Conservation (phyloP, 2,329 filamentous ascomycete species). For the Colletotrichum sidae region DNA sequence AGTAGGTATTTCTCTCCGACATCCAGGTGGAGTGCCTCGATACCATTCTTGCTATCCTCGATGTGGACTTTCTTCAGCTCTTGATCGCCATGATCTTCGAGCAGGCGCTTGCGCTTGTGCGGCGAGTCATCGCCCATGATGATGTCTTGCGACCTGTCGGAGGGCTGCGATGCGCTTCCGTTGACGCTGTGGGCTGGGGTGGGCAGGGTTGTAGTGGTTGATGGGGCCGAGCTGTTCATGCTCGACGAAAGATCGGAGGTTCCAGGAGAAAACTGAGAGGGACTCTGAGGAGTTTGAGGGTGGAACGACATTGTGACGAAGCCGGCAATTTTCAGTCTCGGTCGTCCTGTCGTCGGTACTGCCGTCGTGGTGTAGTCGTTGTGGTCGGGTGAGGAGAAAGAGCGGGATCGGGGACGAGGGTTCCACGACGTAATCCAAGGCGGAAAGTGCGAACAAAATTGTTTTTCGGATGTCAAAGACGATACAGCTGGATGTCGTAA, state of each 20-base stretch:
- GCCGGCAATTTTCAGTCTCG: slow-evolving; percentile 41
- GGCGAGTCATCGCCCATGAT: slow-evolving; percentile 63
- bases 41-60: slow-evolving; percentile 70
- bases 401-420: slow-evolving; percentile 32
- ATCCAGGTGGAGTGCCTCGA: slow-evolving; percentile 74
- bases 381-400: slow-evolving; percentile 44
- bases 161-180: slow-evolving; percentile 60
- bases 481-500: slow-evolving; percentile 9
- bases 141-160: slow-evolving; percentile 56
- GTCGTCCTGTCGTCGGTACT: slow-evolving; percentile 32
- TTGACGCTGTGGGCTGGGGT: slow-evolving; percentile 74
- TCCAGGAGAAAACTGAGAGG: slow-evolving; percentile 70
- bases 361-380: slow-evolving; percentile 46
- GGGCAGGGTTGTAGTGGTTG: slow-evolving; percentile 65
- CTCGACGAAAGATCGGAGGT: slow-evolving; percentile 64
- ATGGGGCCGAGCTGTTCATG: slow-evolving; percentile 63
- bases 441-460: slow-evolving; percentile 32
- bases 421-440: slow-evolving; percentile 28
- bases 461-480: slow-evolving; percentile 9
- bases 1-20: slow-evolving; percentile 76
- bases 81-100: slow-evolving; percentile 67
- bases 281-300: slow-evolving; percentile 75
- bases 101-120: slow-evolving; percentile 71
- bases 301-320: slow-evolving; percentile 72
- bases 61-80: slow-evolving; percentile 72